phyloP scores from a whole-genome alignment of 768 basidiomycete genomes.

The Mycena albidolilacea region DNA sequence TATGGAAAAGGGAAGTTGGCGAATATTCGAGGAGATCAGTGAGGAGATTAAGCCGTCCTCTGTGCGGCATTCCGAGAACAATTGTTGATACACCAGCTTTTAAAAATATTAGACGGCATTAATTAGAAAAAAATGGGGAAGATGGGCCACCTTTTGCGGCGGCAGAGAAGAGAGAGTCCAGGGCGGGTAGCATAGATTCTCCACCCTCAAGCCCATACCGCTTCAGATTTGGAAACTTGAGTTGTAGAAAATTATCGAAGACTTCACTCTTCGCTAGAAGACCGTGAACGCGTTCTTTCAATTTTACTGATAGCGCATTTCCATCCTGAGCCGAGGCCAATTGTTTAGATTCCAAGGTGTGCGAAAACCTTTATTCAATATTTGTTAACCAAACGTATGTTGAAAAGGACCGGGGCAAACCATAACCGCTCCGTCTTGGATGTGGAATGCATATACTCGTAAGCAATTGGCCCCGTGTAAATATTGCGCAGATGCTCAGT shows the following conservation, averaged over 20 bases:
- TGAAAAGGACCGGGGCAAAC: background rate
- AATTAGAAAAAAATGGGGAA: background rate
- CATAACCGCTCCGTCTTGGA: constrained; percentile 89
- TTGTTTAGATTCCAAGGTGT: constrained; percentile 79
- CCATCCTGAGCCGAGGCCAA: constrained; percentile 49
- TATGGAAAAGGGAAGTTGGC: constrained; percentile 83
- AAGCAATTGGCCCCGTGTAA: constrained; percentile 90
- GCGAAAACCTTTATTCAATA: constrained; percentile 71
- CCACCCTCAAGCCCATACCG: constrained; percentile 93
- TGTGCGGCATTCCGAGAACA: constrained; percentile 89
- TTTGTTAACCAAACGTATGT: background rate
- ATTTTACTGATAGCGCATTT: constrained; percentile 48
- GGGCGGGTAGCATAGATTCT: constrained; percentile 93
- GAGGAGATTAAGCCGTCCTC: constrained; percentile 89
- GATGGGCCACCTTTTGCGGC: constrained; percentile 66
- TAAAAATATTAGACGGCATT: background rate
- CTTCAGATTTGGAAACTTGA: constrained; percentile 91
- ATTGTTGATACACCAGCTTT: constrained; percentile 77
- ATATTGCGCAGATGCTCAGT: constrained; percentile 75
- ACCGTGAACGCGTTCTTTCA: constrained; percentile 73
- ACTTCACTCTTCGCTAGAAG: constrained; percentile 84
- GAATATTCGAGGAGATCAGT: constrained; percentile 81
- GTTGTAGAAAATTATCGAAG: constrained; percentile 87
- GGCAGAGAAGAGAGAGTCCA: constrained; percentile 81
- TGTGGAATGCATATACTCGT: constrained; percentile 94